Conservation (phyloP, 306 rosid species). For the Castanospermum australe region DNA sequence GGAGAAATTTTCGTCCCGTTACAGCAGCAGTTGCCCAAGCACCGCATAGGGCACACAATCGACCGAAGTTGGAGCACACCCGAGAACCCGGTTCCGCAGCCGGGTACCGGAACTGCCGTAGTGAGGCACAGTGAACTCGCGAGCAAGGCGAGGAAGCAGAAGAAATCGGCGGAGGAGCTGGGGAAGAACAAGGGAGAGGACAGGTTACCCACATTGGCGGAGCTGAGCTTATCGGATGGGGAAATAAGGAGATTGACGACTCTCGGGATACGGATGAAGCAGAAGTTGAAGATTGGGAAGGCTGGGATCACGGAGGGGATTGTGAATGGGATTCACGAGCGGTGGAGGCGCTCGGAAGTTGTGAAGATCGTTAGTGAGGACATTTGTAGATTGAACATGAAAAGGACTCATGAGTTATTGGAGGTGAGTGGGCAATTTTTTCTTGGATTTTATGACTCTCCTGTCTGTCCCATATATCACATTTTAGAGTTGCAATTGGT, state of each 20-base stretch:
- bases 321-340: constrained; percentile 85
- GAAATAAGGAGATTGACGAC: constrained; percentile 64
- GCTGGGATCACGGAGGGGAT: constrained; percentile 94
- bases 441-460: neutral
- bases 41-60: constrained; percentile 73
- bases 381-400: constrained; percentile 76
- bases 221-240: constrained; percentile 57
- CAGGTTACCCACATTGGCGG: constrained; percentile 74
- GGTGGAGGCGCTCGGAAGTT: constrained; percentile 73
- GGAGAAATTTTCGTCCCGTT: constrained; percentile 80
- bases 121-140: constrained; percentile 48
- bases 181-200: constrained; percentile 30
- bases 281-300: constrained; percentile 79
- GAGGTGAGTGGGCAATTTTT: constrained; percentile 54
- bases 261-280: constrained; percentile 51
- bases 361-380: constrained; percentile 81
- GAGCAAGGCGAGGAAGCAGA: constrained; percentile 41
- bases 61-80: constrained; percentile 86
- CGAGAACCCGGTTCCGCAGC: constrained; percentile 68
- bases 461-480: neutral
- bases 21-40: constrained; percentile 53
- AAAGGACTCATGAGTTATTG: constrained; percentile 85
- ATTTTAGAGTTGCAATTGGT: neutral
- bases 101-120: constrained; percentile 58
- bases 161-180: constrained; percentile 27